Percentiles rank a stretch among this genome's conserved stretches.
phyloP scores from a whole-genome alignment of 352 stramenopile species.

The Phytophthora uliginosa region DNA sequence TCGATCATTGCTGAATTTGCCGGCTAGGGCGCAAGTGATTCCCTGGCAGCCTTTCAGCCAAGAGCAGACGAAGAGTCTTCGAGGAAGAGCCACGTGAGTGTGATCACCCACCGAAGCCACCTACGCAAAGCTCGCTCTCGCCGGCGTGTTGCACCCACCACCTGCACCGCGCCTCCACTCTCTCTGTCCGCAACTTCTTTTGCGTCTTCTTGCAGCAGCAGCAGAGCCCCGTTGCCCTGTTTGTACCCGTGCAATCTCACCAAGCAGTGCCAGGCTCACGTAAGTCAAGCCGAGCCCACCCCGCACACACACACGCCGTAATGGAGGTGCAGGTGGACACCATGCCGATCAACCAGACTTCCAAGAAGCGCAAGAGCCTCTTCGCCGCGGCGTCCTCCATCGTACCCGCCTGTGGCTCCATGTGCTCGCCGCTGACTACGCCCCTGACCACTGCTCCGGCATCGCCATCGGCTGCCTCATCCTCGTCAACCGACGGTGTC shows the following conservation, averaged over 20 bases:
- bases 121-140: background rate
- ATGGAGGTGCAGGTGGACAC: conserved; percentile 50
- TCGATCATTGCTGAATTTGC: conserved; percentile 74
- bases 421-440: conserved; percentile 20
- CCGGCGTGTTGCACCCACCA: conserved; percentile 3
- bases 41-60: conserved; percentile 4
- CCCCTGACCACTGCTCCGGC: conserved; percentile 13
- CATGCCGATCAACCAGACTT: conserved; percentile 71
- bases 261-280: conserved; percentile 13
- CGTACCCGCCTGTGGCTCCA: conserved; percentile 19
- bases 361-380: conserved; percentile 78
- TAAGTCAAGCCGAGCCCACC: conserved; percentile 7
- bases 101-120: conserved; percentile 1
- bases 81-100: conserved; percentile 25
- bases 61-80: conserved; percentile 19
- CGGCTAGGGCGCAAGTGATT: conserved; percentile 58
- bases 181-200: background rate
- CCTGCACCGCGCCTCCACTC: background rate
- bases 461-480: conserved; percentile 17
- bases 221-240: conserved; percentile 17
- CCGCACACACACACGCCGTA: background rate
- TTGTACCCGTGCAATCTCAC: conserved; percentile 23
- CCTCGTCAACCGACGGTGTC: conserved; percentile 43
- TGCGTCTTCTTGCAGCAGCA: conserved; percentile 1
- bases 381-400: conserved; percentile 32